These are phyloP conservation scores for Amanita subjunquillea DNA, from an alignment of 768 basidiomycete species.

Conservation along the genomic window DNA sequence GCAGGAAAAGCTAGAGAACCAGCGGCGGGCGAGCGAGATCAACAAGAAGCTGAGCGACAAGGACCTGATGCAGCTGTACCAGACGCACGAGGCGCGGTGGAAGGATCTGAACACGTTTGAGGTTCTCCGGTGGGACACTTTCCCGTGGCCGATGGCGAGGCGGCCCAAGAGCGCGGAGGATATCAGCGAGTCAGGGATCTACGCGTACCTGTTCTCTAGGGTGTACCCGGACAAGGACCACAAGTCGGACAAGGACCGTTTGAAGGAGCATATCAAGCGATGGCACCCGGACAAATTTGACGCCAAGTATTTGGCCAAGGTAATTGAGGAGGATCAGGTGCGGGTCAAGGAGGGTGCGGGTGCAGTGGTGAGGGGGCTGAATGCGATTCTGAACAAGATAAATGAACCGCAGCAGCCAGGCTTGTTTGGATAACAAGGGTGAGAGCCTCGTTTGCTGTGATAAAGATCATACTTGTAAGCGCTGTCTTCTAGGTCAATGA, in stretches of 20 bases:
- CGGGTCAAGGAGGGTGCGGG: constrained; percentile 67
- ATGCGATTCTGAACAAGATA: constrained; percentile 52
- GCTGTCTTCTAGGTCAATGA: neutral
- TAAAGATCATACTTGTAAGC: neutral
- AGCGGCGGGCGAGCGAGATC: constrained; percentile 39
- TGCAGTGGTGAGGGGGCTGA: constrained; percentile 57
- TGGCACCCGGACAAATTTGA: constrained; percentile 87
- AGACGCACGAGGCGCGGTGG: constrained; percentile 58
- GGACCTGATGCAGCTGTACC: constrained; percentile 44
- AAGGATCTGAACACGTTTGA: constrained; percentile 27
- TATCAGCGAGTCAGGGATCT: constrained; percentile 43
- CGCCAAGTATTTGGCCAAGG: constrained; percentile 53
- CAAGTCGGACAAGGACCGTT: constrained; percentile 53
- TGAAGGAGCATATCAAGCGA: constrained; percentile 62
- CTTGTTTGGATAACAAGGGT: neutral
- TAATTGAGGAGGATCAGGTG: constrained; percentile 52
- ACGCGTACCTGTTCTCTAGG: constrained; percentile 51
- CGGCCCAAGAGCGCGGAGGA: constrained; percentile 48
- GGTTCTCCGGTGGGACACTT: constrained; percentile 50
- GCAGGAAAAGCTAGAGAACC: constrained; percentile 53
- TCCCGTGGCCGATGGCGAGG: constrained; percentile 69
- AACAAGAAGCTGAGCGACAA: constrained; percentile 28
- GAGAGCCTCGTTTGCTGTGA: neutral
- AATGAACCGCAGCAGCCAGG: constrained; percentile 14
- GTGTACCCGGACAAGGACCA: constrained; percentile 43